Evolutionary conservation across 1,284 basidiomycete genomes (phyloP).

Genomic region (Xerocomus amazonicus): DNA sequence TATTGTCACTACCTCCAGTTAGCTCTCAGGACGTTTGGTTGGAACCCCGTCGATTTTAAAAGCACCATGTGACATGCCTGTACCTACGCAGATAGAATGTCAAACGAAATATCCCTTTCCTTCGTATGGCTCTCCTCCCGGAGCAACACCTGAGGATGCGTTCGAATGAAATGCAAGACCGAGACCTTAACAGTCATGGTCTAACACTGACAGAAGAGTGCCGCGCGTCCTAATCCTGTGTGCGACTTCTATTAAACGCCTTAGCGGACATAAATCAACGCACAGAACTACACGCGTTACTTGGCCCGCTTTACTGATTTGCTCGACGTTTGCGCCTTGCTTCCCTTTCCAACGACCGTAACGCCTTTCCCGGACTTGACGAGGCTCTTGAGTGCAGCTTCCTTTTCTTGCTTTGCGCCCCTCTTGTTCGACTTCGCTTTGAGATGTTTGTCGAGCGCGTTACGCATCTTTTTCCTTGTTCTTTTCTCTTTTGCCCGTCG

Average conservation of each 20-base stretch:
- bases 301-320: slow-evolving; percentile 14
- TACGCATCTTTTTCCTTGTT: slow-evolving; percentile 65
- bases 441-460: slow-evolving; percentile 63
- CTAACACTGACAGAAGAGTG: not conserved
- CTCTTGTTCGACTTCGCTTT: slow-evolving; percentile 40
- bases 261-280: slow-evolving; percentile 1
- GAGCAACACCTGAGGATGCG: not conserved
- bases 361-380: slow-evolving; percentile 85
- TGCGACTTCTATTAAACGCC: not conserved
- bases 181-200: not conserved
- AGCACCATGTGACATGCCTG: too few species aligned
- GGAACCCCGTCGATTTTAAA: too few species aligned
- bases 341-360: slow-evolving; percentile 80
- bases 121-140: not conserved
- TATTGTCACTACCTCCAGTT: too few species aligned
- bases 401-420: slow-evolving; percentile 73
- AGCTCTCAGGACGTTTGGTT: too few species aligned
- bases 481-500: slow-evolving; percentile 74
- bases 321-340: slow-evolving; percentile 23
- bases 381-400: slow-evolving; percentile 72
- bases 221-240: not conserved
- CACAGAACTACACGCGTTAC: slow-evolving; percentile 9
- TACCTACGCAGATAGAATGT: too few species aligned
- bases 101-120: too few species aligned
- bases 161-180: not conserved